Percentiles rank a stretch among this genome's conserved stretches.
phyloP scores from a whole-genome alignment of 2,329 filamentous ascomycete species.

The Didymella lethalis region DNA sequence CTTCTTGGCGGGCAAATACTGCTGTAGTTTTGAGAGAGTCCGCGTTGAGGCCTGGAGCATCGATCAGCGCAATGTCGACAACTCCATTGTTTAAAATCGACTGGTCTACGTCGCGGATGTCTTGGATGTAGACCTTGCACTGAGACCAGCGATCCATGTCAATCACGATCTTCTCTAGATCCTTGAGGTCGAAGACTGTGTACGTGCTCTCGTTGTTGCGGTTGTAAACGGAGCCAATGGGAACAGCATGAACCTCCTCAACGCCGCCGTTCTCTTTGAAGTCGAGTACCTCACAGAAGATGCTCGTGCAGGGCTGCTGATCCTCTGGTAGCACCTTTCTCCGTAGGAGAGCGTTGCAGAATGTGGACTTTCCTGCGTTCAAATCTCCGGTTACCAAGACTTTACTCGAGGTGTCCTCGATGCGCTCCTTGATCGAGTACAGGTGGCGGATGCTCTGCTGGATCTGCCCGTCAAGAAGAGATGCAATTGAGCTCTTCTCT shows the following conservation, averaged over 20 bases:
- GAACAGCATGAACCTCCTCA: constrained; percentile 95
- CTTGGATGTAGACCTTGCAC: constrained; percentile 96
- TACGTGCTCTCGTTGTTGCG: constrained; percentile 94
- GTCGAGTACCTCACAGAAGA: constrained; percentile 97
- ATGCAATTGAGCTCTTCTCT: constrained; percentile 89
- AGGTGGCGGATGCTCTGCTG: constrained; percentile 92
- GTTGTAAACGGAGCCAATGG: constrained; percentile 80
- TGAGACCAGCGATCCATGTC: constrained; percentile 90
- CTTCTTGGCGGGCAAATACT: constrained; percentile 94
- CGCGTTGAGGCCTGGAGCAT: constrained; percentile 93
- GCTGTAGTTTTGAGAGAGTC: constrained; percentile 97
- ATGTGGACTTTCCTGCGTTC: constrained; percentile 97
- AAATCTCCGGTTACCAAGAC: constrained; percentile 94
- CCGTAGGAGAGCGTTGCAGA: constrained; percentile 94
- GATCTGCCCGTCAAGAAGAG: constrained; percentile 91
- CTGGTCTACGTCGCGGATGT: constrained; percentile 86
- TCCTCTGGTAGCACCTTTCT: constrained; percentile 95
- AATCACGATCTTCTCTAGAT: constrained; percentile 87
- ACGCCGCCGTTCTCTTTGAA: constrained; percentile 87
- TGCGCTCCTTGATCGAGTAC: constrained; percentile 83
- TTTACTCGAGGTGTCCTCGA: constrained; percentile 97
- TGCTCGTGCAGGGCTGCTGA: constrained; percentile 96
- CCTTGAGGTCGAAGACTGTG: constrained; percentile 78
- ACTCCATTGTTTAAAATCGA: constrained; percentile 96
- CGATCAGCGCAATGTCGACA: constrained; percentile 96